Conservation (phyloP, 2,329 filamentous ascomycete genomes). For the Xylariaceae sp. region DNA sequence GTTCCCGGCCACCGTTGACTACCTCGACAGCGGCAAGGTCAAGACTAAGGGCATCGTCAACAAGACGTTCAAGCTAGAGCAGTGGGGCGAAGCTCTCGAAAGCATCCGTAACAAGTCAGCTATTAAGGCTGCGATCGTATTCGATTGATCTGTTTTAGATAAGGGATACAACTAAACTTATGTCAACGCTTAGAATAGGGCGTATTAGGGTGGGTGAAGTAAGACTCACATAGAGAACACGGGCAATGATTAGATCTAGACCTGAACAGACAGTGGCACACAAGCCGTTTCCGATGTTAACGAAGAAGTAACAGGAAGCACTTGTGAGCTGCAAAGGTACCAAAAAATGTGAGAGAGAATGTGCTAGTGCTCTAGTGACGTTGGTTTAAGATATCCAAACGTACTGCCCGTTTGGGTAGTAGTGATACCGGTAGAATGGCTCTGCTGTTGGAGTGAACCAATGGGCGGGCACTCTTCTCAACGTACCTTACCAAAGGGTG, state of each 20-base stretch:
- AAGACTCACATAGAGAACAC: conserved; percentile 9
- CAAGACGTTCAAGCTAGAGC: conserved; percentile 74
- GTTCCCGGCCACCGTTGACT: conserved; percentile 62
- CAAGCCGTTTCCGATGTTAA: background rate
- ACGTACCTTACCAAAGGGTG: background rate
- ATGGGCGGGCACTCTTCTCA: background rate
- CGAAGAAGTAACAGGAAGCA: too few species aligned
- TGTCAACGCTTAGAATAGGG: background rate
- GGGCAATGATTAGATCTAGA: background rate
- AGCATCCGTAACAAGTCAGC: conserved; percentile 74
- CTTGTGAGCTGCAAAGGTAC: too few species aligned
- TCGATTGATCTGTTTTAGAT: conserved; percentile 52
- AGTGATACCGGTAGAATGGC: too few species aligned
- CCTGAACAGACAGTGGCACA: background rate
- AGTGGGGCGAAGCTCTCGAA: conserved; percentile 73
- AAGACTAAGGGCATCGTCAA: conserved; percentile 73
- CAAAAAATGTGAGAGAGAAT: background rate
- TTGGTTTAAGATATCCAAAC: conserved; percentile 1
- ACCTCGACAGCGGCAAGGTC: conserved; percentile 65
- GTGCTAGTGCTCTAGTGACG: background rate
- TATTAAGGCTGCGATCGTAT: conserved; percentile 76
- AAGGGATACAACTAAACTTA: background rate
- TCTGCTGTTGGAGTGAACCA: too few species aligned
- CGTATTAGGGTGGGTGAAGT: background rate
- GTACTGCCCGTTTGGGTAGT: background rate